Evolutionary conservation across 352 stramenopile species (phyloP).

Genomic region (Globisporangium rhizosaccharum): DNA sequence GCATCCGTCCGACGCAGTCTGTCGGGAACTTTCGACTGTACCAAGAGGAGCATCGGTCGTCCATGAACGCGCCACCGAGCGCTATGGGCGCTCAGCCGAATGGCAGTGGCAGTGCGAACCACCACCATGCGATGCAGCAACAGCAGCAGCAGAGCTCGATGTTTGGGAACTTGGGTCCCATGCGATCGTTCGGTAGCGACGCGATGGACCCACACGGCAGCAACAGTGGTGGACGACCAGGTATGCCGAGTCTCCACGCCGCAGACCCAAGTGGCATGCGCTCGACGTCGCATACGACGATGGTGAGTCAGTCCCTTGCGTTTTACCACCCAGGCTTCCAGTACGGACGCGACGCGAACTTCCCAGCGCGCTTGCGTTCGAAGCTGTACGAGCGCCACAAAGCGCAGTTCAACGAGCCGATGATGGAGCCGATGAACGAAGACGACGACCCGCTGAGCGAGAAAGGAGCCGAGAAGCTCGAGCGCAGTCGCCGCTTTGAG

Average conservation of each 20-base stretch:
- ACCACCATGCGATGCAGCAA: not conserved
- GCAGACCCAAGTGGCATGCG: not conserved
- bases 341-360: conserved; percentile 46
- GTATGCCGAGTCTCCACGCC: not conserved
- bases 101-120: not conserved
- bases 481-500: conserved; percentile 57
- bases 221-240: not conserved
- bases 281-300: not conserved
- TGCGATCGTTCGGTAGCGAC: conserved; percentile 5
- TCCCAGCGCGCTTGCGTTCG: conserved; percentile 46
- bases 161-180: conserved; percentile 14
- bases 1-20: conserved; percentile 56
- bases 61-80: not conserved
- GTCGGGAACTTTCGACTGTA: conserved; percentile 76
- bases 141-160: conserved; percentile 10
- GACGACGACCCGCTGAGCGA: conserved; percentile 76
- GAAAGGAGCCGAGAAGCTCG: conserved; percentile 60
- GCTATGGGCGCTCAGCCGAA: not conserved
- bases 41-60: conserved; percentile 37
- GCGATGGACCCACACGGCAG: not conserved
- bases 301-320: conserved; percentile 1
- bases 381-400: conserved; percentile 65
- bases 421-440: conserved; percentile 57
- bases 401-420: conserved; percentile 65
- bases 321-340: conserved; percentile 16